Base-by-base conservation (phyloP, 2,329 filamentous ascomycete genomes). In the Massarina eburnea region DNA sequence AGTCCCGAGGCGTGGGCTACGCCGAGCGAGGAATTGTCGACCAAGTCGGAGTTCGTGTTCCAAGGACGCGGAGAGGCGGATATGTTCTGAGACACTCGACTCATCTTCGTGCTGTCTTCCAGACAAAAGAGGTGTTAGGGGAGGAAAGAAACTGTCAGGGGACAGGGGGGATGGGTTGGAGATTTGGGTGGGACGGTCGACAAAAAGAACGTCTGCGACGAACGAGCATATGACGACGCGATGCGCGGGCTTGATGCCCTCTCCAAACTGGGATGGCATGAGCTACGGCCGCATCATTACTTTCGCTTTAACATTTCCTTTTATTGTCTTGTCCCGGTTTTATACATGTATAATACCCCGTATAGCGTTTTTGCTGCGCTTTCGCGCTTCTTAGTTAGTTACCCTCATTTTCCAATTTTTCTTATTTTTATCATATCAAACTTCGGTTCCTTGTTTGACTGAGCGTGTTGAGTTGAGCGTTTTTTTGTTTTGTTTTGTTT, bases 1-100 rank as follows among this genome's bases (percentile, higher is more conserved):
- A 67, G 61, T 40, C 64, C 63, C 2, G 67, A 70, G 18, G 57
- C 55, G 2, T 70, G 64, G 64, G 62, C 61, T 4, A 70, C 67
- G 48, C 67, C 67, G 1, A 67, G 62, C 67, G 52, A 80, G 34
- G 12, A n/a, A n/a, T n/a, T n/a, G 12, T 14, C 6, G 29, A 32
- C 17, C 12, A 32, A 14, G 34, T 12, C 15, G 18, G 15, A 19
- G 3, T 21, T n/a, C 12, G 4, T 35, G 32, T 20, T 19, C 7
- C 32, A 18, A 12, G 32, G 15, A 8, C 4, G 19, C 7, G 32
- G 19, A n/a, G 34, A 37, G 8, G 34, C 17, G 5, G 18, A n/a
- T 8, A 7, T 20, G 18, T 37, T 21, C 8, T n/a, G 17, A n/a
- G 17, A 15, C 29, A 12, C 17, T 12, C 6, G 5, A 15, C 29